Base-by-base conservation (phyloP, 2,329 filamentous ascomycete genomes). In the Colletotrichum sp. region DNA sequence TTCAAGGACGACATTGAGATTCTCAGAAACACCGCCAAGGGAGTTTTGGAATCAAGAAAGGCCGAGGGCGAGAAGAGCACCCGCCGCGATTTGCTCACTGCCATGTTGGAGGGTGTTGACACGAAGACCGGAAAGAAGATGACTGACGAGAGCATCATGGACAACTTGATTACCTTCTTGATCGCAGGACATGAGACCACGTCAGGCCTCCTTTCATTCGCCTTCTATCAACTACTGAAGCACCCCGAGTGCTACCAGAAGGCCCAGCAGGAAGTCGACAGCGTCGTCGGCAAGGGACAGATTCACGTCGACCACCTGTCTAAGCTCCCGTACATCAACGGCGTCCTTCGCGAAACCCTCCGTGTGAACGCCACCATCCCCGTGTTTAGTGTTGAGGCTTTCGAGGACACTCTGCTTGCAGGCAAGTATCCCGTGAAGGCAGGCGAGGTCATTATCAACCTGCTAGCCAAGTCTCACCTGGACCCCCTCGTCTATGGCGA, bases 151-250 rank as follows among this genome's bases (percentile, higher is more conserved):
- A 89, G 87, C 48, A 93, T 94, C 78, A 87, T 91, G 55, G 88
- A 93, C 81, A 94, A 95, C 78, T 90, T 95, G 85, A 91, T 93
- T 72, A 94, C 92, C 0, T 94, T 94, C 79, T 83, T 94, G 24
- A 91, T 92, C 78, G 92, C 92, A 67, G 90, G 92, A 4, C 92
- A 94, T 79, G 93, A 94, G 77, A 96, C 94, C 0, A 94, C 94
- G 0, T 91, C 92, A 2, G 93, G 93, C 6, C 84, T 93, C 14
- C 83, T 95, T 7, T 90, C 92, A 0, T 95, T 94, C 79, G 84
- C 89, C 0, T 90, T 94, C 68, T 93, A 92, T 80, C 88, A 93
- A 70, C 86, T 96, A 3, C 82, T 94, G 39, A 93, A 92, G 81
- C 87, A 93, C 79, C 93, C 93, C 0, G 87, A 89, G 2, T 86